Base-by-base conservation (phyloP, 306 rosid genomes). In the Chamaecrista fasciculata region DNA sequence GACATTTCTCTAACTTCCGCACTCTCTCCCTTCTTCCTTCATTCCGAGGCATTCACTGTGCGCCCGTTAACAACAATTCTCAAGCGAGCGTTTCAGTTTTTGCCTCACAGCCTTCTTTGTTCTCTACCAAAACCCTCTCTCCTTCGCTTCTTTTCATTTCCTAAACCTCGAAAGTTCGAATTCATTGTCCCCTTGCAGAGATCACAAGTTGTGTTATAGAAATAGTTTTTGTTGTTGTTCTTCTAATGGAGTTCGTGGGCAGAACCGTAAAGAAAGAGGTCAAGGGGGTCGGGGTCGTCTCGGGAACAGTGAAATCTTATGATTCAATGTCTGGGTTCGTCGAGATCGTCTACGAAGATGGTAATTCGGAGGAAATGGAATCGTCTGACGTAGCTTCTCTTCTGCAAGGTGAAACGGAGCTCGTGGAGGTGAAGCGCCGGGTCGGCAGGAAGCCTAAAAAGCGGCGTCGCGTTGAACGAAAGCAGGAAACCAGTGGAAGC, bases 271-370 rank as follows among this genome's bases (percentile, higher is more conserved):
- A 15, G 83, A 88, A 83, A 73, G 87, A 82, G 83, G 67, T 85
- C 65, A 20, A 74, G 51, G 92, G 83, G 53, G 49, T 44, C 50
- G 90, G 88, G 20, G 18, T 71, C 67, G 28, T 78, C 61, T 53
- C 79, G 19, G 98, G 98, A 75, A 78, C 83, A 20, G 96, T 94
- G 56, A 88, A 86, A 83, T 94, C 98, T 10, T 86, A 75, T 80
- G 79, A 87, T 67, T 60, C 81, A 28, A 50, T 89, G 0, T 82
- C 97, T 20, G 91, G 92, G 60, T 72, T 77, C 36, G 69, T 81
- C 20, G 85, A 82, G 84, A 86, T 94, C 80, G 59, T 73, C 4
- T 94, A 79, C 57, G 88, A 82, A 40, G 72, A 79, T 59, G 96
- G 97, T 47, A 80, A 72, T 80, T 88, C 83, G 11, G 95, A 86